A percentile compares a stretch with the other conserved stretches of the same genome.
These are phyloP conservation scores for Thielaviopsis musarum DNA, from an alignment of 2,329 filamentous ascomycete species.

Conservation along the genomic window DNA sequence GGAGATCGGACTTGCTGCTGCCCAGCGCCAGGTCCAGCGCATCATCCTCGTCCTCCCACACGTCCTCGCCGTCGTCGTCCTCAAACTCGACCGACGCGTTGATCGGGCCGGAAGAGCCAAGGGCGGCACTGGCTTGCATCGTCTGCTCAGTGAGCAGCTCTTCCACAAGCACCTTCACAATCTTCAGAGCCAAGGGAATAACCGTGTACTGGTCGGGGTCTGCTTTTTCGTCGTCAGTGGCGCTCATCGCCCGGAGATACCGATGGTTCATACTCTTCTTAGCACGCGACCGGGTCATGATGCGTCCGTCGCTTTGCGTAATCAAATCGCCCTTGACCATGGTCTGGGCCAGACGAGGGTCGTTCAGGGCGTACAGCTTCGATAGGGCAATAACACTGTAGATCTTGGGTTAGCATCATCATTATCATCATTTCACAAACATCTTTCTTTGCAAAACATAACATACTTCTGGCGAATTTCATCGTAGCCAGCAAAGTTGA, in stretches of 20 bases:
- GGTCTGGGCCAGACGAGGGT: slow-evolving; percentile 60
- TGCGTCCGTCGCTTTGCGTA: slow-evolving; percentile 58
- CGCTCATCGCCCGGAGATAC: slow-evolving; percentile 7
- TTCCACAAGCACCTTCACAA: slow-evolving; percentile 86
- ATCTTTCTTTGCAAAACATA: too few relatives aligned
- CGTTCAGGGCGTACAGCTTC: slow-evolving; percentile 77
- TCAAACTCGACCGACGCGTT: slow-evolving; percentile 36
- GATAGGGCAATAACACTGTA: slow-evolving; percentile 75
- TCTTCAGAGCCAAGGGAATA: slow-evolving; percentile 79
- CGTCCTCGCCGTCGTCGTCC: slow-evolving; percentile 45
- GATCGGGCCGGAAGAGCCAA: slow-evolving; percentile 45
- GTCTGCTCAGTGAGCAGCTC: slow-evolving; percentile 74
- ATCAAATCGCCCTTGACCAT: slow-evolving; percentile 87
- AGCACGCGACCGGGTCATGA: slow-evolving; percentile 86
- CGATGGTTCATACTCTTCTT: slow-evolving; percentile 47
- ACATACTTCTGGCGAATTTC: slow-evolving; percentile 89
- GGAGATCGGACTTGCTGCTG: slow-evolving; percentile 56
- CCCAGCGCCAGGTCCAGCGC: slow-evolving; percentile 56
- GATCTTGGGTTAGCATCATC: slow-evolving; percentile 15
- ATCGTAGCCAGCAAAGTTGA: slow-evolving; percentile 95
- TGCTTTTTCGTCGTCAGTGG: slow-evolving; percentile 20
- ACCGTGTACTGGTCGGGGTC: slow-evolving; percentile 82
- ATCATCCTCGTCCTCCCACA: slow-evolving; percentile 82
- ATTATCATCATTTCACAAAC: neutral
- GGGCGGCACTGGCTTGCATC: slow-evolving; percentile 38